Evolutionary conservation across 2,329 filamentous ascomycete genomes (phyloP), one percentile per base, ranked within the genome.

Genomic region (Rasamsonia emersonii): DNA sequence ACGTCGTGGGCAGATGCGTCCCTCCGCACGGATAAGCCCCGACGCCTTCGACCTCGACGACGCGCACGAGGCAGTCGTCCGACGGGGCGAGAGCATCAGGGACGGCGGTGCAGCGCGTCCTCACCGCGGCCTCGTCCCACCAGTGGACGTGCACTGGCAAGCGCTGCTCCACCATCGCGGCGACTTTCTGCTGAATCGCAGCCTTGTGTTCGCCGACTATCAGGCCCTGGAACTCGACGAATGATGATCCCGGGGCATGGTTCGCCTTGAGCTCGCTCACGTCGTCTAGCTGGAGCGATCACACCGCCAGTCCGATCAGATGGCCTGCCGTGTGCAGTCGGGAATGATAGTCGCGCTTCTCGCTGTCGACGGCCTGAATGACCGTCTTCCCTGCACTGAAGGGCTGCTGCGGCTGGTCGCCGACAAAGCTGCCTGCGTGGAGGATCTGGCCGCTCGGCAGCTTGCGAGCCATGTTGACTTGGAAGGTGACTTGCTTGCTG

Each of bases 301-400:
- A 37, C 45, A 54, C 50, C 2, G 49, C 48, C 6, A 53, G 36
- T 5, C 50, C 49, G 9, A 54, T 30, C 4, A 53, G 44, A 28
- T 54, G 49, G 3, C 51, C 51, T 14, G 46, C 51, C n/a, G 50
- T 51, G 36, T 54, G 51, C 8, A 52, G 37, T 5, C 49, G 46
- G 4, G 51, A 53, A 31, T 52, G 48, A 21, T 49, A 47, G 13
- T 50, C 39, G 3, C 51, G 49, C 21, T 45, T 48, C 9, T 35
- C 39, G 24, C 30, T 33, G 32, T 54, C 41, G 17, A 54, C 46
- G 6, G 5, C 40, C 18, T 51, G 47, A 3, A 43, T 27, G 3
- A 52, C 46, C 10, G 18, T 24, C 10, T 46, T 41, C 15, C 45
- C 44, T 5, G 34, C 24, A 1, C 24, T 8, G 7, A 53, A 45